phyloP scores from a whole-genome alignment of 1,284 basidiomycete genomes.

The Tremellales sp. region DNA sequence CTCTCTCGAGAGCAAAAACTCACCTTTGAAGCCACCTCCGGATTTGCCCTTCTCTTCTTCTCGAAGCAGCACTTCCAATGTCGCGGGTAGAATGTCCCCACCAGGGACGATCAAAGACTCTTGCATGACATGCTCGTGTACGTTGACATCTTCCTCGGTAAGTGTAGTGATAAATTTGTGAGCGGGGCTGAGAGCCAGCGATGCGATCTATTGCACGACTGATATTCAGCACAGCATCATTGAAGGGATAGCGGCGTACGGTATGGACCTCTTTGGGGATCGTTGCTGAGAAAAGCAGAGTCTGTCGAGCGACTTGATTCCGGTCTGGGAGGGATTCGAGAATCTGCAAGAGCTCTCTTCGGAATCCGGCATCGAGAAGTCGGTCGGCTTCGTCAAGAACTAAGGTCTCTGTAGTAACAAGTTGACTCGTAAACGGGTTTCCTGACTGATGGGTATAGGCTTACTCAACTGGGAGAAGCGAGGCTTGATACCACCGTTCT shows the following conservation, averaged over 20 bases:
- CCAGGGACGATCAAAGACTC: conserved; percentile 52
- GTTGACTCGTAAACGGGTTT: not conserved
- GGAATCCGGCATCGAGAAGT: conserved; percentile 48
- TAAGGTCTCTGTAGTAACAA: conserved; percentile 34
- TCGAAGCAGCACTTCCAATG: conserved; percentile 43
- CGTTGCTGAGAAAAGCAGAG: conserved; percentile 53
- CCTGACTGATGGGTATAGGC: conserved; percentile 2
- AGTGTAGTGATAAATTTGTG: conserved; percentile 64
- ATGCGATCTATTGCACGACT: conserved; percentile 48
- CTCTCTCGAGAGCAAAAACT: conserved; percentile 9
- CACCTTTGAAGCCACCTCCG: conserved; percentile 36
- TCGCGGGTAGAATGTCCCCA: conserved; percentile 52
- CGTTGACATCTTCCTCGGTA: conserved; percentile 59
- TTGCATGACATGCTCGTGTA: conserved; percentile 65
- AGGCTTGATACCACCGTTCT: conserved; percentile 41
- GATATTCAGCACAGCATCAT: not conserved
- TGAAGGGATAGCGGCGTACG: conserved; percentile 22
- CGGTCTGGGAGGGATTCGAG: conserved; percentile 42
- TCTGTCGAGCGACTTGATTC: conserved; percentile 39
- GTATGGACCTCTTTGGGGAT: conserved; percentile 48
- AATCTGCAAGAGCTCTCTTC: conserved; percentile 39
- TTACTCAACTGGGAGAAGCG: conserved; percentile 34
- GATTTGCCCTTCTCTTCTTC: conserved; percentile 36
- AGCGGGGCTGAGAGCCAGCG: conserved; percentile 52
- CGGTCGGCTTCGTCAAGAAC: conserved; percentile 54